A percentile compares a stretch with the other conserved stretches of the same genome.
phyloP scores from a whole-genome alignment of 805 yeast species.

The Ogataea angusta region DNA sequence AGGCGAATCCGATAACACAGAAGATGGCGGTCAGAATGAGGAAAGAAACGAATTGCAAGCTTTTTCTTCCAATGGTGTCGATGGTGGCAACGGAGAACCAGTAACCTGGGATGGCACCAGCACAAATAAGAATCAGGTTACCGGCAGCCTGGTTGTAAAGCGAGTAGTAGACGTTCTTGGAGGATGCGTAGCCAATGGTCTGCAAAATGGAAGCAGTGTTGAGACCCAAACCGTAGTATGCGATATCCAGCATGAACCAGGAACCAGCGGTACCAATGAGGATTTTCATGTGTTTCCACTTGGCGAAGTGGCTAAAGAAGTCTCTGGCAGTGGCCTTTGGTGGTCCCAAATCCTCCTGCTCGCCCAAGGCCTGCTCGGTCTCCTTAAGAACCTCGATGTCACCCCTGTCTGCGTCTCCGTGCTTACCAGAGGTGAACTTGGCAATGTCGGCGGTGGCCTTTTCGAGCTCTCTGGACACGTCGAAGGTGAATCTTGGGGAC shows the following conservation, averaged over 20 bases:
- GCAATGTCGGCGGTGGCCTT: constrained; percentile 55
- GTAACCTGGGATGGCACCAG: constrained; percentile 94
- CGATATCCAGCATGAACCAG: constrained; percentile 89
- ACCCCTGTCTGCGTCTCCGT: constrained; percentile 46
- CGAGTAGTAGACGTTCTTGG: constrained; percentile 62
- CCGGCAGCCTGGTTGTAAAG: constrained; percentile 83
- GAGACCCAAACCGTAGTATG: constrained; percentile 84
- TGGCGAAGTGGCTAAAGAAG: constrained; percentile 67
- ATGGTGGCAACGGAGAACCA: constrained; percentile 81
- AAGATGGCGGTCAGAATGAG: constrained; percentile 64
- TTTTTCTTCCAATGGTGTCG: constrained; percentile 81
- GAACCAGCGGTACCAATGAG: constrained; percentile 86
- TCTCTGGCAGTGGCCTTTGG: constrained; percentile 82
- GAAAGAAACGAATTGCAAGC: constrained; percentile 78
- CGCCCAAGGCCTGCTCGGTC: constrained; percentile 40
- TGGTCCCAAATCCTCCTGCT: constrained; percentile 42
- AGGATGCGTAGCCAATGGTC: constrained; percentile 80
- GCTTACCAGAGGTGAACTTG: constrained; percentile 47
- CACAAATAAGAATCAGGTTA: constrained; percentile 88
- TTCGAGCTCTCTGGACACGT: constrained; percentile 58
- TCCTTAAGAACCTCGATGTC: constrained; percentile 44
- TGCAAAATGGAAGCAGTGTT: constrained; percentile 76
- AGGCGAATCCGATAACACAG: constrained; percentile 81
- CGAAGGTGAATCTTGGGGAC: constrained; percentile 88
- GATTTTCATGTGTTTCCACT: constrained; percentile 86